phyloP scores from a whole-genome alignment of 1,139 yeast species.

The Kazachstania sp. region DNA sequence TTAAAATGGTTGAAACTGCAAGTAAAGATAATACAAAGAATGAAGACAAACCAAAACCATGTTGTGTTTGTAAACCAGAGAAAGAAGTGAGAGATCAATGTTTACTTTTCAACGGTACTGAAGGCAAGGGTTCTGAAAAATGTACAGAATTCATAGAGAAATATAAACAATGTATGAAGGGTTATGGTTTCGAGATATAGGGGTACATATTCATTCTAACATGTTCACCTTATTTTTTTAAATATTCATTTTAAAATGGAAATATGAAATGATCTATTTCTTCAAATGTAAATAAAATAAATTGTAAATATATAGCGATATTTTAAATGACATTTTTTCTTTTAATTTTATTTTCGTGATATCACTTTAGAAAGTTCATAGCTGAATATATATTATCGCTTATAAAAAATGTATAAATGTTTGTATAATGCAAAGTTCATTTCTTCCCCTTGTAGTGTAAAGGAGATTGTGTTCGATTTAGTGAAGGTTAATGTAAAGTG shows the following conservation, averaged over 20 bases:
- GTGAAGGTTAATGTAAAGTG: no score
- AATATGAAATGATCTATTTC: not conserved
- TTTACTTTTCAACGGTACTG: conserved; percentile 67
- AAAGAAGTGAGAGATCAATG: conserved; percentile 84
- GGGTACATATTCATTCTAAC: not conserved
- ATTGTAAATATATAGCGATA: not conserved
- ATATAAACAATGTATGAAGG: conserved; percentile 85
- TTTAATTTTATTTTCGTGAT: no score
- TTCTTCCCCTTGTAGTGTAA: no score
- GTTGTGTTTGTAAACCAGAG: conserved; percentile 90
- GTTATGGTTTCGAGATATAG: conserved; percentile 64
- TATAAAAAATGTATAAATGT: no score
- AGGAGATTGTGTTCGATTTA: no score
- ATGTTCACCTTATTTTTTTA: not conserved
- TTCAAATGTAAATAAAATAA: conserved; percentile 12
- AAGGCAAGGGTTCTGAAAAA: conserved; percentile 74
- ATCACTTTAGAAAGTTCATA: no score
- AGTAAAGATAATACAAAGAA: conserved; percentile 2
- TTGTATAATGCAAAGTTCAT: no score
- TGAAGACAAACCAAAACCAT: conserved; percentile 70
- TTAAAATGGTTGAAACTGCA: conserved; percentile 8
- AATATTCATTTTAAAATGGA: not conserved
- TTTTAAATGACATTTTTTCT: no score
- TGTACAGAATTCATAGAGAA: conserved; percentile 62
- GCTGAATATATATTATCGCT: no score